Base-by-base conservation (phyloP, 129 eudicot genomes). In the Sambucus nigra region DNA sequence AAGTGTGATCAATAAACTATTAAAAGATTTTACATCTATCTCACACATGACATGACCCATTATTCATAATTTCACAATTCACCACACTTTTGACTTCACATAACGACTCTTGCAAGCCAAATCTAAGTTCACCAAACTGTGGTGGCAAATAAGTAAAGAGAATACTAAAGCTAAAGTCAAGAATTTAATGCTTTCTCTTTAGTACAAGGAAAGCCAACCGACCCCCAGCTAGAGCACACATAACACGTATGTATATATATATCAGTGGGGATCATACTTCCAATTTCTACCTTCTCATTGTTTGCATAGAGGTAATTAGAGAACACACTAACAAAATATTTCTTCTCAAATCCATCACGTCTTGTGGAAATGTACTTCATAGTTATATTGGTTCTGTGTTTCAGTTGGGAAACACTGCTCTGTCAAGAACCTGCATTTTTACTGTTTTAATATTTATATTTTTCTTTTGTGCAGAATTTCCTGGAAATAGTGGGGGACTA, bases 121-220 rank as follows among this genome's bases (percentile, higher is more conserved):
- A 17, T 61, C 14, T 27, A 3, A 47, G 13, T 45, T 47, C 48
- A 56, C 68, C 71, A 62, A 55, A 48, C 63, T 15, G 32, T 24
- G 53, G 61, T 33, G 20, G 53, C 27, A 47, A 44, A 63, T 26
- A 65, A 44, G 82, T 61, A 41, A 68, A 66, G 68, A 21, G 53
- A 65, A 40, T 29, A 39, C 65, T 41, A 27, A 68, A 72, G 64
- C 31, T 62, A 53, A 53, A 65, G 56, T 6, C 32, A 53, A 17
- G 47, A 16, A 10, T 19, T 2, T 9, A 18, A 33, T 70, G 51
- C 62, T 69, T 73, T 64, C 35, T 54, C 54, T 55, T 51, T 55
- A 49, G 61, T 64, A 61, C 65, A 73, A 71, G 69, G 41, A 66
- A 63, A 56, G 52, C 55, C 44, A 39, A 42, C 55, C 44, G 27